Evolutionary conservation across 257 asterid species (phyloP), one percentile per base, ranked within the genome.

Genomic region (Jacaranda mimosifolia): DNA sequence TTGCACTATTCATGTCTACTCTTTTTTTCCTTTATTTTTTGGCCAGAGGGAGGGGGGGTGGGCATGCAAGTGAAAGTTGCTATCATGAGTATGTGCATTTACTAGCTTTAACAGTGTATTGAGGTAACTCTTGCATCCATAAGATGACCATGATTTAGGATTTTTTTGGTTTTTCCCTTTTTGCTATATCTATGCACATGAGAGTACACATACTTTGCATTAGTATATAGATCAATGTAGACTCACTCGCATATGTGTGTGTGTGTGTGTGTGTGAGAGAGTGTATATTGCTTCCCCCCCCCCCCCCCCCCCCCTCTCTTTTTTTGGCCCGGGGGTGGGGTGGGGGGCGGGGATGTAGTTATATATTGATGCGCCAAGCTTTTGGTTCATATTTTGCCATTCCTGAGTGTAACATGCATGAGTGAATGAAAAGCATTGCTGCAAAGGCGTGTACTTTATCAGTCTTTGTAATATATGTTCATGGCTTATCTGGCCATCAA

Each of bases 81-180:
- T n/a, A 69, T 4, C 45, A 15, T 13, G 76, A 40, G 55, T 17
- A 5, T 17, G 66, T 19, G 19, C 11, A 7, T 46, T 12, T n/a
- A 19, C 72, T 11, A 12, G 21, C 56, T 9, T 15, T 45, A 19
- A 18, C 48, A 51, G 66, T 9, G 53, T 70, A 65, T 67, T 17
- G n/a, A 26, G 39, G 45, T 10, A 67, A 48, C 60, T 59, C 63
- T 39, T 26, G 9, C 17, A 39, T 58, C 48, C 53, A 35, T 46
- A 55, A 51, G 3, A 45, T 10, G 62, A n/a, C n/a, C 39, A 59
- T 39, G 26, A 62, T 11, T 35, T 52, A 10, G 48, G 56, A 51
- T 63, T n/a, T 74, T 26, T 21, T 58, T 72, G 66, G 52, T 58
- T 79, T 21, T 69, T 35, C 46, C 3, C 2, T 64, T 67, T 17